Evolutionary conservation across 148 eudicot genomes (phyloP).

Genomic region (Chenopodium formosanum): DNA sequence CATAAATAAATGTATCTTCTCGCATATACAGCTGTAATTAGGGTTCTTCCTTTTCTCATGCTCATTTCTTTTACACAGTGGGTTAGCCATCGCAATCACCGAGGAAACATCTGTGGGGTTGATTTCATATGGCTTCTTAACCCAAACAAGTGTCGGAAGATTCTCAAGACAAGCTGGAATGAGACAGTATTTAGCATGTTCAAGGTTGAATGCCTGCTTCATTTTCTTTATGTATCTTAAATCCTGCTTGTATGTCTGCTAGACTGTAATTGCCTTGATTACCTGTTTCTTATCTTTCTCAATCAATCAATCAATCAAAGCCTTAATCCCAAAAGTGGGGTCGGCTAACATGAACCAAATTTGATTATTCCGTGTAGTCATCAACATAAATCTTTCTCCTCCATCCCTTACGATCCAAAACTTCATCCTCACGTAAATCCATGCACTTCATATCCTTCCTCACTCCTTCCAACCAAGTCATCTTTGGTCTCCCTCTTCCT

Average conservation of each 20-base stretch:
- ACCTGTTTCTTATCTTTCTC: neutral
- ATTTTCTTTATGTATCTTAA: neutral
- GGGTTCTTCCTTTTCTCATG: conserved; percentile 13
- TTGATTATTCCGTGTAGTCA: no score
- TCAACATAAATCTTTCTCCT: no score
- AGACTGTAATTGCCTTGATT: neutral
- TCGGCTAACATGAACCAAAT: no score
- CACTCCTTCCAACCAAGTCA: no score
- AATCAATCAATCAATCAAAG: no score
- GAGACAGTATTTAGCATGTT: conserved; percentile 94
- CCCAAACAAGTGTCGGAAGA: conserved; percentile 77
- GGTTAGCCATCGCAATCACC: conserved; percentile 98
- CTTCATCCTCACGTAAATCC: no score
- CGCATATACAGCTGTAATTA: neutral
- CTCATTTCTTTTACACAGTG: conserved; percentile 50
- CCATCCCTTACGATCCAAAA: no score
- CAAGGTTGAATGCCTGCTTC: conserved; percentile 58
- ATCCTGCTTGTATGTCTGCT: neutral
- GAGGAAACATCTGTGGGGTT: conserved; percentile 94
- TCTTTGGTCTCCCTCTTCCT: no score
- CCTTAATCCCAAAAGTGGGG: no score
- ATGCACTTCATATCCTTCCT: no score
- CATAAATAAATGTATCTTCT: neutral
- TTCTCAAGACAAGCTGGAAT: conserved; percentile 88
- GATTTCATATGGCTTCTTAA: conserved; percentile 99